Base-by-base conservation (phyloP, 192 early-diverging fungal genomes). In the Funneliformis geosporum region DNA sequence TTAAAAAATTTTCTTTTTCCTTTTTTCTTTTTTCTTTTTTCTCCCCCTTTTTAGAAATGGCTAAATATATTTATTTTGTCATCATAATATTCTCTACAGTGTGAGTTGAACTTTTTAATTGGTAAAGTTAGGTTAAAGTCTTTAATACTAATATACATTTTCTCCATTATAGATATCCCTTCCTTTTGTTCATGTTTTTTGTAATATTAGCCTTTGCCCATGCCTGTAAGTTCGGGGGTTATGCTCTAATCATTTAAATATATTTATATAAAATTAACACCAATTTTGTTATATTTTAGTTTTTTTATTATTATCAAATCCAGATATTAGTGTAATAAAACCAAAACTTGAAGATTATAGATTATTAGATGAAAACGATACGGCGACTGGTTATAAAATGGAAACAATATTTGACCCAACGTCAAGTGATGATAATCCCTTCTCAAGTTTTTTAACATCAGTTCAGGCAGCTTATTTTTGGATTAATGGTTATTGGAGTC, bases 241-340 rank as follows among this genome's bases (percentile, higher is more conserved):
- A 60, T 14, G n/a, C 2, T 60, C 12, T 14, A n/a, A 10, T 33
- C 33, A 33, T 33, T 33, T 61, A 9, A 21, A 14, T 62, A 14
- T 62, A 25, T 27, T 25, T 62, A 25, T 10, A 14, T 62, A n/a
- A 33, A 33, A 2, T 33, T 33, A 33, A 33, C 33, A 33, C 33
- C 33, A 33, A 10, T 27, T 64, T 27, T 27, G 23, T 27, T 64
- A 9, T 23, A 16, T 55, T 55, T 21, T 55, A 55, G 50, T 55
- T 55, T 64, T 64, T 23, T 27, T 64, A 64, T 64, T 64, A 64
- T 28, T 64, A 27, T 28, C n/a, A 64, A 64, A 64, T 28, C 62
- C 62, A 28, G 27, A 23, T 28, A 12, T 14, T 27, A 28, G 11
- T 27, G 18, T 4, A 5, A 5, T 27, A 9, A 5, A 7, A 64